Evolutionary conservation across 805 yeast species (phyloP).

Genomic region (Candida ponderosae): DNA sequence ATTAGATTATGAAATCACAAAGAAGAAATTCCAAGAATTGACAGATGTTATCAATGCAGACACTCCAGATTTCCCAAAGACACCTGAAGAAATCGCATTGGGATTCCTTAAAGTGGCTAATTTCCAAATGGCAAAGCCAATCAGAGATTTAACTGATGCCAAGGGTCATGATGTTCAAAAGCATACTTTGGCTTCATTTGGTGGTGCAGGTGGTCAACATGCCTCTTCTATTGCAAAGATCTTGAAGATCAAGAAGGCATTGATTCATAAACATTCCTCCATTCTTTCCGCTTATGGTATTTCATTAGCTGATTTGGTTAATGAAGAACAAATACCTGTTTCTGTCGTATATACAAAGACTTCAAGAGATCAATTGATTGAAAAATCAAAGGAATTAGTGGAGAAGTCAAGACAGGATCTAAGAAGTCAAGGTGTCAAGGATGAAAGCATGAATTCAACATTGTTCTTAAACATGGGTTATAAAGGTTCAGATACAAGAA

Average conservation of each 20-base stretch:
- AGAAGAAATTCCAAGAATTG: constrained; percentile 27
- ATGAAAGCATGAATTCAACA: constrained; percentile 15
- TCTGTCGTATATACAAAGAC: constrained; percentile 18
- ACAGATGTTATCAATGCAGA: constrained; percentile 28
- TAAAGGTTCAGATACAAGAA: constrained; percentile 39
- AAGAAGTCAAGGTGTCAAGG: constrained; percentile 17
- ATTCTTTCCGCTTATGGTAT: constrained; percentile 41
- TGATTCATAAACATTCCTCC: constrained; percentile 39
- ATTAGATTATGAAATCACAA: constrained; percentile 26
- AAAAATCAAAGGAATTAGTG: not conserved
- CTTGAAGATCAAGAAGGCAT: constrained; percentile 31
- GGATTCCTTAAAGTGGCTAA: constrained; percentile 40
- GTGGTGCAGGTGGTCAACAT: constrained; percentile 45
- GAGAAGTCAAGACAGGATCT: constrained; percentile 3
- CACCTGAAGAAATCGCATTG: constrained; percentile 35
- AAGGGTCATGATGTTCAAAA: constrained; percentile 34
- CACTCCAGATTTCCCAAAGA: constrained; percentile 22
- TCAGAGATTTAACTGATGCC: constrained; percentile 37
- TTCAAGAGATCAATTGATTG: constrained; percentile 9
- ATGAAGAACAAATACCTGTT: constrained; percentile 19
- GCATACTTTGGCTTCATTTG: constrained; percentile 38
- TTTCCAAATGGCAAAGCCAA: constrained; percentile 39
- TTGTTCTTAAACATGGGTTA: constrained; percentile 36
- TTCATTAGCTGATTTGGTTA: constrained; percentile 29
- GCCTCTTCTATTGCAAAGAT: constrained; percentile 34